Percentiles rank a stretch among this genome's conserved stretches.
phyloP scores from a whole-genome alignment of 768 basidiomycete genomes.

The Termitomyces sp. region DNA sequence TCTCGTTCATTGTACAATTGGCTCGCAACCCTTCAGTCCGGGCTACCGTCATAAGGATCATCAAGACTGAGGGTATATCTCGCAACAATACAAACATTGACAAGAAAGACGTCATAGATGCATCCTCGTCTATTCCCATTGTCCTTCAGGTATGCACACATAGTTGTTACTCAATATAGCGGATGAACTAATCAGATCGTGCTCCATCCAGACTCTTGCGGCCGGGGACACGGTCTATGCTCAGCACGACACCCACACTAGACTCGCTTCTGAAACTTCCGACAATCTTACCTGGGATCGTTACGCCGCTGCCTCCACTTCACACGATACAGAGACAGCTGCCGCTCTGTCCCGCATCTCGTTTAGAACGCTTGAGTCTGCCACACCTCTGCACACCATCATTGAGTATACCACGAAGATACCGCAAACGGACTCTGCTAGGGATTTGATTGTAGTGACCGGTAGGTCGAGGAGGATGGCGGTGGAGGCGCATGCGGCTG shows the following conservation, averaged over 20 bases:
- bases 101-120: constrained; percentile 5
- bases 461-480: constrained; percentile 76
- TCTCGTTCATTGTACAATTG: constrained; percentile 80
- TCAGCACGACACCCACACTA: constrained; percentile 54
- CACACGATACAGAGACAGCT: constrained; percentile 22
- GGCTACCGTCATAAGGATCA: constrained; percentile 71
- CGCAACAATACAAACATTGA: constrained; percentile 25
- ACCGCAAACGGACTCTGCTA: constrained; percentile 23
- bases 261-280: constrained; percentile 74
- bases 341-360: constrained; percentile 44
- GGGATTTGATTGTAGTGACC: constrained; percentile 53
- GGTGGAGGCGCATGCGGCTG: constrained; percentile 49
- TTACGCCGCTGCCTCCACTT: constrained; percentile 34
- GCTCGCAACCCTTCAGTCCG: constrained; percentile 49
- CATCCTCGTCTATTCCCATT: constrained; percentile 7
- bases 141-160: constrained; percentile 26
- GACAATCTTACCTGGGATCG: constrained; percentile 78
- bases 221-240: constrained; percentile 74
- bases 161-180: neutral
- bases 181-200: neutral
- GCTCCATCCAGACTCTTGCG: constrained; percentile 31
- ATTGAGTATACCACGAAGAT: constrained; percentile 32
- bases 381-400: constrained; percentile 54
- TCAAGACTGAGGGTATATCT: constrained; percentile 34
- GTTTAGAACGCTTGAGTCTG: constrained; percentile 47